phyloP scores from a whole-genome alignment of 768 basidiomycete species.

The Lactarius hatsudake region DNA sequence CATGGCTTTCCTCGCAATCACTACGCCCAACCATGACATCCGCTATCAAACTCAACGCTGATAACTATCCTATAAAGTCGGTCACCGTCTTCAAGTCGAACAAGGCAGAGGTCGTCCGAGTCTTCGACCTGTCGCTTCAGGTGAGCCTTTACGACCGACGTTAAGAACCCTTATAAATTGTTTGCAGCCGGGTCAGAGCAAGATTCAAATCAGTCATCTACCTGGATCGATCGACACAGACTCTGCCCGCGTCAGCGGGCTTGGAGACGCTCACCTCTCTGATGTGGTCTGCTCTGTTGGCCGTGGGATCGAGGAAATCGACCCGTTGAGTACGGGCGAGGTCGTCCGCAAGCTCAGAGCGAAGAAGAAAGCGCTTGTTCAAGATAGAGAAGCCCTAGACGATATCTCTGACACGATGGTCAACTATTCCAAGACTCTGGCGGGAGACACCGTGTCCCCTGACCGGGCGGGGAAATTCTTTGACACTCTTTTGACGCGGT shows the following conservation, averaged over 20 bases:
- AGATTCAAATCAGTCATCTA: conserved; percentile 48
- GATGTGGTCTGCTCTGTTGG: conserved; percentile 52
- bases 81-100: conserved; percentile 56
- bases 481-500: conserved; percentile 40
- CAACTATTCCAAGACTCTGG: conserved; percentile 44
- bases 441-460: conserved; percentile 42
- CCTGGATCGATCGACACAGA: conserved; percentile 50
- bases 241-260: conserved; percentile 52
- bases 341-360: conserved; percentile 32
- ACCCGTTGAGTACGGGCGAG: conserved; percentile 30
- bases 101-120: conserved; percentile 55
- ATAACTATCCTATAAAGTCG: conserved; percentile 48
- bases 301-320: conserved; percentile 27
- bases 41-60: conserved; percentile 19
- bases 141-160: conserved; percentile 34
- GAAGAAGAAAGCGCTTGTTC: conserved; percentile 38
- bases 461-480: conserved; percentile 42
- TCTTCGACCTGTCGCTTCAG: conserved; percentile 47
- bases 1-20: neutral
- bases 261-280: conserved; percentile 47
- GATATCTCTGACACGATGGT: conserved; percentile 44
- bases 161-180: neutral
- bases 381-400: conserved; percentile 40
- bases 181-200: conserved; percentile 50
- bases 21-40: conserved; percentile 2